Evolutionary conservation across 345 rosid species (phyloP).

Genomic region (Melaleuca quinquenervia): DNA sequence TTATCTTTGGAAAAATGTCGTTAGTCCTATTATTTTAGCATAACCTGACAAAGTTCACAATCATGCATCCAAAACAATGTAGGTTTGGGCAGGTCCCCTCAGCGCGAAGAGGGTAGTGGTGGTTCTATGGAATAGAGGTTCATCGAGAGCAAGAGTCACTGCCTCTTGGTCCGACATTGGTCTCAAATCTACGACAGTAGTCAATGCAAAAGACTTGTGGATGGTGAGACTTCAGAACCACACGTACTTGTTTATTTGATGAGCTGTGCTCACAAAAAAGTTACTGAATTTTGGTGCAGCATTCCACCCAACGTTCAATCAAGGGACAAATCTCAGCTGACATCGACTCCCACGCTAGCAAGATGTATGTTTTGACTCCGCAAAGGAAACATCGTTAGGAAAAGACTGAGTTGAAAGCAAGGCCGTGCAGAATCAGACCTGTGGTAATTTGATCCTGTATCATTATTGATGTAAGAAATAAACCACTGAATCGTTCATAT

Average conservation of each 20-base stretch:
- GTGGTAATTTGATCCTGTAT: neutral
- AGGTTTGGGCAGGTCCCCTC: conserved; percentile 64
- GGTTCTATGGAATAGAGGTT: conserved; percentile 66
- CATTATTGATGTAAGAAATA: neutral
- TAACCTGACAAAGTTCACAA: neutral
- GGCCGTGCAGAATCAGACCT: neutral
- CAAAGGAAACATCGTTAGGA: neutral
- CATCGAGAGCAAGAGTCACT: conserved; percentile 33
- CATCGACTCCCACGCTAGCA: conserved; percentile 36
- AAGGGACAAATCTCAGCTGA: conserved; percentile 20
- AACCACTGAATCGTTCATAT: neutral
- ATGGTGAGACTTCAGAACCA: conserved; percentile 24
- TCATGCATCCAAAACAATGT: neutral
- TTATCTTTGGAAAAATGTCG: neutral
- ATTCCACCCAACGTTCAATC: conserved; percentile 6
- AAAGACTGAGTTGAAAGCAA: neutral
- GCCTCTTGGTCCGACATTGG: conserved; percentile 64
- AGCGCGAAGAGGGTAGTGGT: conserved; percentile 30
- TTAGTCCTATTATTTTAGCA: neutral
- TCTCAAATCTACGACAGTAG: conserved; percentile 27
- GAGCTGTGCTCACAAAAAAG: neutral
- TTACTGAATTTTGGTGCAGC: conserved; percentile 16
- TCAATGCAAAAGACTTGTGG: conserved; percentile 66
- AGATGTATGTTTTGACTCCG: conserved; percentile 38
- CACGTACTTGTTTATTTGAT: neutral